A percentile compares a stretch with the other conserved stretches of the same genome.
Conservation (phyloP, 805 yeast species). For the Cyberlindnera lachancei region DNA sequence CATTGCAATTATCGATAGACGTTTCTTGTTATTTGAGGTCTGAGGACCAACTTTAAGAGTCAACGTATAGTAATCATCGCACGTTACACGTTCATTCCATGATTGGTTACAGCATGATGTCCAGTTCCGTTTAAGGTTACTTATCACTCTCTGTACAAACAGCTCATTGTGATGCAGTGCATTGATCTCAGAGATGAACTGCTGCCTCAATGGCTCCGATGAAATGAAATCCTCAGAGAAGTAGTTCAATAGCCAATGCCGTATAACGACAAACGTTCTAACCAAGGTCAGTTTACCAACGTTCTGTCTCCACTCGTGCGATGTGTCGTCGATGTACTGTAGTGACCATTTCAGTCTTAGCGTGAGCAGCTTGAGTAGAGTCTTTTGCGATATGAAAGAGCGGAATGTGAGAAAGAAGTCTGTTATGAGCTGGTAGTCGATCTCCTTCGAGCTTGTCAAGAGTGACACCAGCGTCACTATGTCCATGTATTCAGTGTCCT, state of each 20-base stretch:
- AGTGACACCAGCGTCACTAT: constrained; percentile 12
- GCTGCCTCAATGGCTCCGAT: constrained; percentile 37
- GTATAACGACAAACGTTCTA: constrained; percentile 76
- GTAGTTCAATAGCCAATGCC: constrained; percentile 88
- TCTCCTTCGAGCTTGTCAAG: constrained; percentile 19
- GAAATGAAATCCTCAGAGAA: constrained; percentile 77
- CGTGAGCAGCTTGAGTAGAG: constrained; percentile 53
- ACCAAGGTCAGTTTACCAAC: constrained; percentile 63
- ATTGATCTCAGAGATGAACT: constrained; percentile 33
- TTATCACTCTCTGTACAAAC: constrained; percentile 30
- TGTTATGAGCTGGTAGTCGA: constrained; percentile 71
- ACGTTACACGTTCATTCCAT: constrained; percentile 26
- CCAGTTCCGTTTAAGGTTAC: constrained; percentile 46
- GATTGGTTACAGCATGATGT: constrained; percentile 25
- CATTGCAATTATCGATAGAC: constrained; percentile 31
- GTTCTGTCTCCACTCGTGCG: constrained; percentile 26
- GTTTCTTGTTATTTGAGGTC: constrained; percentile 22
- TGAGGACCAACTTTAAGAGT: constrained; percentile 23
- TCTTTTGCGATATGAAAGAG: constrained; percentile 50
- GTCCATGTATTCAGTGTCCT: constrained; percentile 11
- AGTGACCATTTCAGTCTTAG: constrained; percentile 71
- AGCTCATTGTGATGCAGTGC: constrained; percentile 11
- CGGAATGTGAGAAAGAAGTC: constrained; percentile 87
- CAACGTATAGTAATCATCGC: constrained; percentile 13
- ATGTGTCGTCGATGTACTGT: constrained; percentile 23